Evolutionary conservation across 345 rosid genomes (phyloP).

Genomic region (Cochlearia excelsa): DNA sequence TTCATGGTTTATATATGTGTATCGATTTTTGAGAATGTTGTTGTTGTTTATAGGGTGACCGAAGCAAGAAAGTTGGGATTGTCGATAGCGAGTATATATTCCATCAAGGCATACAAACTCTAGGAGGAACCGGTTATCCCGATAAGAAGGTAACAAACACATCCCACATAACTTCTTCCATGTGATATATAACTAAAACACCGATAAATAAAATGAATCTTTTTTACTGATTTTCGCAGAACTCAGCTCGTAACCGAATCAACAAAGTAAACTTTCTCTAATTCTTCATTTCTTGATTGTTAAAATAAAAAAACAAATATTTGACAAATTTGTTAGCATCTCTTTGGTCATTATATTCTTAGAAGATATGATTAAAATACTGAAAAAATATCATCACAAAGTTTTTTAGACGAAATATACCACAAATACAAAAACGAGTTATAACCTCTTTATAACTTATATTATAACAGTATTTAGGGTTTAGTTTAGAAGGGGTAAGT

Average conservation of each 20-base stretch:
- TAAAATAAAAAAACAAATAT: not conserved
- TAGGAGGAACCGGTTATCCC: conserved; percentile 61
- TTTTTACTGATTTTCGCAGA: conserved; percentile 18
- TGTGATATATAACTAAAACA: conserved; percentile 1
- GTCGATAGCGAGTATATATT: conserved; percentile 79
- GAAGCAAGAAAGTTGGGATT: conserved; percentile 86
- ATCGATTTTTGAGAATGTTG: not conserved
- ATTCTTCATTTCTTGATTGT: conserved; percentile 5
- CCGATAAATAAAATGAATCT: not conserved
- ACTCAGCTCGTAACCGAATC: conserved; percentile 23
- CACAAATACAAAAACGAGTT: too few relatives aligned
- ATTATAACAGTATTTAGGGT: too few relatives aligned
- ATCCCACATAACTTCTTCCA: conserved; percentile 2
- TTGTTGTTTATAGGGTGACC: conserved; percentile 61
- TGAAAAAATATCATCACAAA: too few relatives aligned
- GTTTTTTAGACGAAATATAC: too few relatives aligned
- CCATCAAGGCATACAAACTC: conserved; percentile 84
- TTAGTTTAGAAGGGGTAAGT: too few relatives aligned
- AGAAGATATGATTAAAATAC: too few relatives aligned
- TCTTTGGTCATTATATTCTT: not conserved
- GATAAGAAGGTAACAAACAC: conserved; percentile 47
- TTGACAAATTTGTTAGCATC: not conserved
- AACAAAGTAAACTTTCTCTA: conserved; percentile 19
- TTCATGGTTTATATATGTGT: not conserved
- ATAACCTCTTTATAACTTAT: too few relatives aligned